Conservation (phyloP, 441 rosid genomes). For the Flueggea neowawraea region DNA sequence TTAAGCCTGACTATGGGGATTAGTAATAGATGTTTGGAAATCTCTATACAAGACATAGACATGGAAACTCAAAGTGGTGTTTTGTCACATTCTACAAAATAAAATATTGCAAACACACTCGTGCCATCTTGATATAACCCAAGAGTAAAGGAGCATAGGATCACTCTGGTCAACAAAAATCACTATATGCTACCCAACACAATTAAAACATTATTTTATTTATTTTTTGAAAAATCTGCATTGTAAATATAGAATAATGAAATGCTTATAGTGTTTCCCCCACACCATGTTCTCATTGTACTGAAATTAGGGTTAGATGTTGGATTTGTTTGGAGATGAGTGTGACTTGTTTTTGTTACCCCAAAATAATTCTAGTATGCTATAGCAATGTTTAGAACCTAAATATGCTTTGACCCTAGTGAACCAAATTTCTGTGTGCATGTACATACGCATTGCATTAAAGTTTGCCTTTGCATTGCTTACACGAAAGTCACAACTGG, state of each 20-base stretch:
- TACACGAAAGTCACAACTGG: too few relatives aligned
- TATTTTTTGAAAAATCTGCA: too few relatives aligned
- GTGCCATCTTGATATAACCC: slow-evolving; percentile 34
- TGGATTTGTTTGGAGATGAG: slow-evolving; percentile 13
- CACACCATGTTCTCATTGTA: slow-evolving; percentile 12
- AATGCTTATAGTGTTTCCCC: slow-evolving; percentile 27
- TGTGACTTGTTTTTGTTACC: slow-evolving; percentile 10
- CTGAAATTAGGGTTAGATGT: slow-evolving; percentile 29
- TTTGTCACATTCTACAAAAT: slow-evolving; percentile 3
- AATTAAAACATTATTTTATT: too few relatives aligned
- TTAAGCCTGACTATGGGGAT: slow-evolving; percentile 20
- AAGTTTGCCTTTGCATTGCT: not conserved
- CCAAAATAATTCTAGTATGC: slow-evolving; percentile 1
- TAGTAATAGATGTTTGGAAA: slow-evolving; percentile 27
- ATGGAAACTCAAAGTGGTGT: slow-evolving; percentile 26
- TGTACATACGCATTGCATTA: not conserved
- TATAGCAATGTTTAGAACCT: slow-evolving; percentile 1
- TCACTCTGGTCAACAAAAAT: too few relatives aligned
- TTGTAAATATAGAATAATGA: too few relatives aligned
- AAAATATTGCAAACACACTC: slow-evolving; percentile 14
- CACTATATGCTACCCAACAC: too few relatives aligned
- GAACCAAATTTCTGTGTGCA: not conserved
- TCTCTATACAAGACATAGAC: slow-evolving; percentile 28
- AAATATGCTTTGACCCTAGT: slow-evolving; percentile 5
- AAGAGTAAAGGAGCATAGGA: not conserved